A percentile compares a stretch with the other conserved stretches of the same genome.
phyloP scores from a whole-genome alignment of 495 filamentous ascomycete genomes.

The Talaromyces borbonicus region DNA sequence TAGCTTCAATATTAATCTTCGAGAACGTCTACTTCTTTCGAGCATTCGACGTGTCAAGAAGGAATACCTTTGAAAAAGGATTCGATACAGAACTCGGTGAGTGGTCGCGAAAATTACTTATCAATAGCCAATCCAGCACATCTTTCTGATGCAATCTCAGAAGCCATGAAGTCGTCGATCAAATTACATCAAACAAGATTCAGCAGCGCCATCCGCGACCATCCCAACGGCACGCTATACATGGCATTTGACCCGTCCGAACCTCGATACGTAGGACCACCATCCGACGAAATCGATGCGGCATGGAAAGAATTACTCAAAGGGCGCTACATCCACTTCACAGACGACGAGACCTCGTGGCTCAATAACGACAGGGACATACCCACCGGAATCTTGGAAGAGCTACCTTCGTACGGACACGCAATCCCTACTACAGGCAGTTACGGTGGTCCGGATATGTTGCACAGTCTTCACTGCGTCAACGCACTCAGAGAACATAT shows the following conservation, averaged over 20 bases:
- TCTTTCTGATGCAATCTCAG: neutral
- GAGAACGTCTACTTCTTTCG: slow-evolving; percentile 1
- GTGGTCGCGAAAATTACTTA: neutral
- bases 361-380: slow-evolving; percentile 2
- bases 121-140: neutral
- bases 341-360: neutral
- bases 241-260: slow-evolving; percentile 3
- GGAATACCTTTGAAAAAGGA: slow-evolving; percentile 2
- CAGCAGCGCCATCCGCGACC: slow-evolving; percentile 3
- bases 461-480: slow-evolving; percentile 13
- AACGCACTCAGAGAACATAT: slow-evolving; percentile 11
- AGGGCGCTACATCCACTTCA: slow-evolving; percentile 8
- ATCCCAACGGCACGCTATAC: slow-evolving; percentile 8
- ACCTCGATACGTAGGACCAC: slow-evolving; percentile 6
- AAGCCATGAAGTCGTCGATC: slow-evolving; percentile 4
- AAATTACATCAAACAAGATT: slow-evolving; percentile 8
- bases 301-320: slow-evolving; percentile 1
- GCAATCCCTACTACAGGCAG: slow-evolving; percentile 6
- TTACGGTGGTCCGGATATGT: slow-evolving; percentile 12
- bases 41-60: neutral
- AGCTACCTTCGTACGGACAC: neutral
- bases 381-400: neutral
- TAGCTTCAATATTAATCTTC: neutral
- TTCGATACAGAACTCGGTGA: slow-evolving; percentile 8
- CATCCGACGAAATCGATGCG: slow-evolving; percentile 5